Conservation (phyloP, 2,329 filamentous ascomycete genomes). For the Epichloe elymi region DNA sequence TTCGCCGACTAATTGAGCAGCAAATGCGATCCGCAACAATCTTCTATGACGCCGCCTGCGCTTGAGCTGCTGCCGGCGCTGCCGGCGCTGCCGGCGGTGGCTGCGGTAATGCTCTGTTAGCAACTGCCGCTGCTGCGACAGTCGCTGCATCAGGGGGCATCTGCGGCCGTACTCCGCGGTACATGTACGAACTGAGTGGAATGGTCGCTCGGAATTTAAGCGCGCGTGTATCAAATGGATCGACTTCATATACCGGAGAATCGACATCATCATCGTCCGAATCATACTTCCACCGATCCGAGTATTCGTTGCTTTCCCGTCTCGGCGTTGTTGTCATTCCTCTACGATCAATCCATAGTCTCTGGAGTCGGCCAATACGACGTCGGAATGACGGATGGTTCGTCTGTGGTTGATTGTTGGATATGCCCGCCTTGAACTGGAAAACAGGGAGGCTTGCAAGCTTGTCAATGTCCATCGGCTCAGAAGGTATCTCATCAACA, state of each 20-base stretch:
- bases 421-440: conserved; percentile 31
- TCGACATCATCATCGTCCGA: conserved; percentile 78
- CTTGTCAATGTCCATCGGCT: conserved; percentile 28
- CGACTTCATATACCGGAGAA: conserved; percentile 58
- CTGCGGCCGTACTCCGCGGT: conserved; percentile 24
- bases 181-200: conserved; percentile 32
- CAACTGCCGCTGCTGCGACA: conserved; percentile 10
- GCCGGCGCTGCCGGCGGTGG: conserved; percentile 9
- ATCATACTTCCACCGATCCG: conserved; percentile 76
- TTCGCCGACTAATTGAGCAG: conserved; percentile 1
- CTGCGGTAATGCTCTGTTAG: not conserved
- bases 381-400: conserved; percentile 61
- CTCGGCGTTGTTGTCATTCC: conserved; percentile 42
- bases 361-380: conserved; percentile 70
- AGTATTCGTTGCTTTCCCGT: conserved; percentile 28
- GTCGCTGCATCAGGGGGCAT: conserved; percentile 16
- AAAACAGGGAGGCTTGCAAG: conserved; percentile 22
- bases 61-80: conserved; percentile 9
- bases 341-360: conserved; percentile 78
- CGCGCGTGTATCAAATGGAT: conserved; percentile 51
- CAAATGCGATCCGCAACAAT: not conserved
- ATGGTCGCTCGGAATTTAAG: conserved; percentile 49
- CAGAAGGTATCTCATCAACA: conserved; percentile 34
- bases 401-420: conserved; percentile 25
- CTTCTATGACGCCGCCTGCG: conserved; percentile 15